Evolutionary conservation across 1,284 basidiomycete genomes (phyloP).

Genomic region (Microbotryomycetes sp.): DNA sequence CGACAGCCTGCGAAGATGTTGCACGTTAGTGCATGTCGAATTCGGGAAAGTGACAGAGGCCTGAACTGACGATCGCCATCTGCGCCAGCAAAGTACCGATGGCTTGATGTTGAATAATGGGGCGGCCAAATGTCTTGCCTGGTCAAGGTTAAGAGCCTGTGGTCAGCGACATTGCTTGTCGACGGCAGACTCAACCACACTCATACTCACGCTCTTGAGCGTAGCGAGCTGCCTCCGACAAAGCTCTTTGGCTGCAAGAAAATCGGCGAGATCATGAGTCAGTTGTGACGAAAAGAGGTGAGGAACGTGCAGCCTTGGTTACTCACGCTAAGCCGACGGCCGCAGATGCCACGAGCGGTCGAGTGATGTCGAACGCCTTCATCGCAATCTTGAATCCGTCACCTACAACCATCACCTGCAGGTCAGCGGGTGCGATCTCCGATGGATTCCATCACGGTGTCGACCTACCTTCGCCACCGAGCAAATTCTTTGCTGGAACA

Average conservation of each 20-base stretch:
- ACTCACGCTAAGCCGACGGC: background rate
- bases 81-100: constrained; percentile 52
- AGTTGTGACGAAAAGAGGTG: constrained; percentile 50
- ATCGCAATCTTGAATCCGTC: constrained; percentile 40
- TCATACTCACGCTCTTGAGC: constrained; percentile 46
- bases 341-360: constrained; percentile 33
- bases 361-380: constrained; percentile 52
- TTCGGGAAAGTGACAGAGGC: background rate
- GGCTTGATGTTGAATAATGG: constrained; percentile 53
- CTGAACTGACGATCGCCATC: constrained; percentile 48
- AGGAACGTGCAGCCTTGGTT: no score
- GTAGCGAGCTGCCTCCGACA: constrained; percentile 51
- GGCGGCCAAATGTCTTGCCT: constrained; percentile 50
- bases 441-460: no score
- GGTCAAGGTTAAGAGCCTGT: background rate
- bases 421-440: no score
- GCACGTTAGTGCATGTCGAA: no score
- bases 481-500: constrained; percentile 47
- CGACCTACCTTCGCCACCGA: constrained; percentile 47
- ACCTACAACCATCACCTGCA: background rate
- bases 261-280: constrained; percentile 52
- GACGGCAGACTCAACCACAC: no score
- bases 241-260: constrained; percentile 49
- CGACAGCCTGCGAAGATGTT: no score
- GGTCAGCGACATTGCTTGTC: no score